These are phyloP conservation scores for Xenoacremonium recifei DNA, from an alignment of 2,329 filamentous ascomycete species.

Conservation along the genomic window DNA sequence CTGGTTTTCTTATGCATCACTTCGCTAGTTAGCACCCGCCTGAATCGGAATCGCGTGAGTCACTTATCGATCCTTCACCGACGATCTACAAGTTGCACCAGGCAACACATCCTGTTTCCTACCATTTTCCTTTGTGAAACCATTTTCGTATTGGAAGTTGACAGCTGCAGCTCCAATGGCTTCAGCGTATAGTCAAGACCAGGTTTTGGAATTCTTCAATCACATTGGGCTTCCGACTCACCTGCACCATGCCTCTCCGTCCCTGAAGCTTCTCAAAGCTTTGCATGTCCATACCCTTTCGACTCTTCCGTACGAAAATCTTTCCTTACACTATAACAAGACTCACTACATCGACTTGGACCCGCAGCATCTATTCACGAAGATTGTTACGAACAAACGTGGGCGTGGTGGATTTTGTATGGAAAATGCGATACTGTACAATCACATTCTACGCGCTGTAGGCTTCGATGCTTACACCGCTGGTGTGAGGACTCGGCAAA, in stretches of 20 bases:
- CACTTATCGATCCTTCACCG: too few species aligned
- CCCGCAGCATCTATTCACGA: constrained; percentile 45
- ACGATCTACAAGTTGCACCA: too few species aligned
- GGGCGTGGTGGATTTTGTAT: constrained; percentile 60
- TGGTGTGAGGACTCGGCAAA: constrained; percentile 49
- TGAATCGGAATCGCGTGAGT: background rate
- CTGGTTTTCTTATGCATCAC: background rate
- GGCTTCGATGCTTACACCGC: constrained; percentile 55
- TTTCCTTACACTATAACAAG: constrained; percentile 51
- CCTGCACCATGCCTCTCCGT: constrained; percentile 7
- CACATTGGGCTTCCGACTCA: constrained; percentile 10
- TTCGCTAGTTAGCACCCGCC: background rate
- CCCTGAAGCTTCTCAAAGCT: constrained; percentile 13
- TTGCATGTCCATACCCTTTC: constrained; percentile 19
- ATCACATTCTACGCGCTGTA: constrained; percentile 47
- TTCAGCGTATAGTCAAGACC: constrained; percentile 14
- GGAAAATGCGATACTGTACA: constrained; percentile 56
- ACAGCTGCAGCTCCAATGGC: constrained; percentile 11
- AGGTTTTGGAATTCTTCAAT: constrained; percentile 13
- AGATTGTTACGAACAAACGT: constrained; percentile 42
- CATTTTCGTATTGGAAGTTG: too few species aligned
- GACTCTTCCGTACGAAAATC: constrained; percentile 55
- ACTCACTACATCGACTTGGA: constrained; percentile 40
- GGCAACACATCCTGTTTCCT: too few species aligned
- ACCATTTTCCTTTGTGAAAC: too few species aligned